Percentiles rank a stretch among this genome's conserved stretches.
phyloP scores from a whole-genome alignment of 2,329 filamentous ascomycete genomes.

The Rutstroemia sydowiana region DNA sequence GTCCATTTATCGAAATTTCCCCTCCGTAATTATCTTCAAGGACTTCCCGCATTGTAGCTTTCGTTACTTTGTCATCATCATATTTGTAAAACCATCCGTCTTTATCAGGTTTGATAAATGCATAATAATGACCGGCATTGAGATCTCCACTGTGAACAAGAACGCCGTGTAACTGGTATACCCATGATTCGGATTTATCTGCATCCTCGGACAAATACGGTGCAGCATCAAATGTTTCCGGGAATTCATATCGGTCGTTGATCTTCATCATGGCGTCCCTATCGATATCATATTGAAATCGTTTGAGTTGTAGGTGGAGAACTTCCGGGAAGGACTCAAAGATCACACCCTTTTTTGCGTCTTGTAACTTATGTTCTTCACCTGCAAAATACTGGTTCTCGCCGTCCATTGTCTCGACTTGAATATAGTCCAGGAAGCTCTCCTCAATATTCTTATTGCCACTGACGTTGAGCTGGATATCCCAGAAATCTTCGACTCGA shows the following conservation, averaged over 20 bases:
- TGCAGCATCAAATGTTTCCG: conserved; percentile 73
- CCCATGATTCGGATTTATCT: conserved; percentile 81
- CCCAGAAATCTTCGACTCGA: conserved; percentile 95
- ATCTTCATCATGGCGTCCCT: conserved; percentile 99
- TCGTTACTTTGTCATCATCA: conserved; percentile 95
- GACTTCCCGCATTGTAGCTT: conserved; percentile 82
- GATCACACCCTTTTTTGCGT: conserved; percentile 96
- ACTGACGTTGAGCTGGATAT: conserved; percentile 93
- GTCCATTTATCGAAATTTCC: conserved; percentile 44
- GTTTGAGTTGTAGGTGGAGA: conserved; percentile 88
- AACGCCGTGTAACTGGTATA: conserved; percentile 89
- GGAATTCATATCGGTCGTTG: conserved; percentile 86
- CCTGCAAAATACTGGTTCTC: conserved; percentile 97
- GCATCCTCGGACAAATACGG: conserved; percentile 83
- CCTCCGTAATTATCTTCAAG: conserved; percentile 96
- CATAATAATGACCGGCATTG: conserved; percentile 97
- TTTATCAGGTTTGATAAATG: conserved; percentile 88
- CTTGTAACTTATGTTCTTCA: conserved; percentile 84
- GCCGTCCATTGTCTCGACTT: conserved; percentile 93
- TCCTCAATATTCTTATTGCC: conserved; percentile 89
- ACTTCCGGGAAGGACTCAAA: conserved; percentile 94
- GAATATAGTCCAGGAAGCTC: conserved; percentile 93
- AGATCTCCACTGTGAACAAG: conserved; percentile 94
- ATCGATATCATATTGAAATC: conserved; percentile 96
- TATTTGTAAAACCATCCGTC: conserved; percentile 95